These are phyloP conservation scores for Myxozyma neglecta DNA, from an alignment of 805 yeast species.

Conservation along the genomic window DNA sequence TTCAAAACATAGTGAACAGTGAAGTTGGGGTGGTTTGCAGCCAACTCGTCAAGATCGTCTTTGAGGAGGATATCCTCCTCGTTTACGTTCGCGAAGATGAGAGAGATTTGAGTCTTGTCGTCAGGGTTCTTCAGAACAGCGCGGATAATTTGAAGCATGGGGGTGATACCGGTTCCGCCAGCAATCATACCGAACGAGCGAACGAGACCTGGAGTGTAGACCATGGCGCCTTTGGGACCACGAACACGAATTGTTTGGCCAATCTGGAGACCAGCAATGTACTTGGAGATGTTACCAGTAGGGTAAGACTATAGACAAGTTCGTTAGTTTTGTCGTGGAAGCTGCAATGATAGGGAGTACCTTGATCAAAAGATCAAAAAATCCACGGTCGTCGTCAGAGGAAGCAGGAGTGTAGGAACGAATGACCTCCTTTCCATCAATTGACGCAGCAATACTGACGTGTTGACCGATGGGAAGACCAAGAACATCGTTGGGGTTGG, in stretches of 20 bases:
- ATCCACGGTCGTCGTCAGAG: slow-evolving; percentile 67
- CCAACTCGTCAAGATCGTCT: slow-evolving; percentile 71
- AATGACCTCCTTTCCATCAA: slow-evolving; percentile 79
- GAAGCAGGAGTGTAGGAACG: slow-evolving; percentile 84
- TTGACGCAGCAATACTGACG: slow-evolving; percentile 71
- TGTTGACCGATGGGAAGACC: slow-evolving; percentile 96
- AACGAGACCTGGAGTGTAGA: slow-evolving; percentile 76
- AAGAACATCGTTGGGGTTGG: slow-evolving; percentile 66
- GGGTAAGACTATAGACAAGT: slow-evolving; percentile 70
- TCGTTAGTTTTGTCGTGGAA: slow-evolving; percentile 61
- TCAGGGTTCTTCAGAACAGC: slow-evolving; percentile 73
- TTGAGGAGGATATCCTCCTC: slow-evolving; percentile 76
- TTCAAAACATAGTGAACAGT: slow-evolving; percentile 79
- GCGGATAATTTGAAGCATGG: slow-evolving; percentile 77
- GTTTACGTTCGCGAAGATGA: slow-evolving; percentile 77
- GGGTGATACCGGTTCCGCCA: slow-evolving; percentile 97
- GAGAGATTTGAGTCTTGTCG: slow-evolving; percentile 84
- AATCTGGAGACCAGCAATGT: slow-evolving; percentile 66
- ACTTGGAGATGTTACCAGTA: slow-evolving; percentile 78
- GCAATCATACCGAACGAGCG: slow-evolving; percentile 76
- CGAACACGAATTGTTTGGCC: slow-evolving; percentile 75
- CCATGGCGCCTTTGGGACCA: slow-evolving; percentile 89
- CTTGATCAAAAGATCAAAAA: slow-evolving; percentile 79
- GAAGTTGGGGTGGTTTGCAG: slow-evolving; percentile 70
- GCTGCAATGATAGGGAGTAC: slow-evolving; percentile 71